Conservation (phyloP, 495 filamentous ascomycete species). For the Endocarpon pusillum region DNA sequence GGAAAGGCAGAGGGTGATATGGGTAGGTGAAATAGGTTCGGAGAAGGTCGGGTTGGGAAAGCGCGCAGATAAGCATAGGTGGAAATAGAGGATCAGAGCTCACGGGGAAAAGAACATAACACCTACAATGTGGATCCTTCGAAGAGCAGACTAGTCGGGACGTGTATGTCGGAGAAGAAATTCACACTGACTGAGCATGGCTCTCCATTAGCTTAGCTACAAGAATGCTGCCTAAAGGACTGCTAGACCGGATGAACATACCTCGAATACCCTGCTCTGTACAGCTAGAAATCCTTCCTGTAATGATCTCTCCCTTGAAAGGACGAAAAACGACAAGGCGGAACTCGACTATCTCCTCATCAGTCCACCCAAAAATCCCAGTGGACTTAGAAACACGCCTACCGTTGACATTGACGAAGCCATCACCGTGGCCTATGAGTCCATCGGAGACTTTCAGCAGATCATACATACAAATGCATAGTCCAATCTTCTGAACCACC, state of each 20-base stretch:
- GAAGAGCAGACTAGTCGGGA: constrained; percentile 53
- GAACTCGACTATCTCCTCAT: constrained; percentile 54
- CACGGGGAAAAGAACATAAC: too few species aligned
- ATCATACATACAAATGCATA: constrained; percentile 85
- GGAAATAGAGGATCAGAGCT: too few species aligned
- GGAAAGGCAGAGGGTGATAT: not conserved
- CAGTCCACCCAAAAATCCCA: not conserved
- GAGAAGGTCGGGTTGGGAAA: too few species aligned
- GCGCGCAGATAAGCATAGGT: too few species aligned
- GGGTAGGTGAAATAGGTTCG: not conserved
- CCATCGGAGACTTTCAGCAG: constrained; percentile 76
- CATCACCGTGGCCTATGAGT: constrained; percentile 75
- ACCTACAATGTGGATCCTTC: constrained; percentile 59
- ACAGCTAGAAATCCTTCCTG: constrained; percentile 61
- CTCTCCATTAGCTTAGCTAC: constrained; percentile 3
- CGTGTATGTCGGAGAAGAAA: constrained; percentile 81
- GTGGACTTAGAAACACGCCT: constrained; percentile 7
- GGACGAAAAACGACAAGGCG: constrained; percentile 85
- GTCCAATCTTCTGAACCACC: constrained; percentile 65
- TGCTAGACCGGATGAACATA: constrained; percentile 19
- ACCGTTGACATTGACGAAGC: constrained; percentile 86
- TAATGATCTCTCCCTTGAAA: constrained; percentile 78
- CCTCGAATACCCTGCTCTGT: constrained; percentile 57
- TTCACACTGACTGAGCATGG: constrained; percentile 49
- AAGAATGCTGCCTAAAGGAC: not conserved